Evolutionary conservation across 106 monocot species (phyloP), one percentile per base, ranked within the genome.

Genomic region (Acanthochlamys bracteata): DNA sequence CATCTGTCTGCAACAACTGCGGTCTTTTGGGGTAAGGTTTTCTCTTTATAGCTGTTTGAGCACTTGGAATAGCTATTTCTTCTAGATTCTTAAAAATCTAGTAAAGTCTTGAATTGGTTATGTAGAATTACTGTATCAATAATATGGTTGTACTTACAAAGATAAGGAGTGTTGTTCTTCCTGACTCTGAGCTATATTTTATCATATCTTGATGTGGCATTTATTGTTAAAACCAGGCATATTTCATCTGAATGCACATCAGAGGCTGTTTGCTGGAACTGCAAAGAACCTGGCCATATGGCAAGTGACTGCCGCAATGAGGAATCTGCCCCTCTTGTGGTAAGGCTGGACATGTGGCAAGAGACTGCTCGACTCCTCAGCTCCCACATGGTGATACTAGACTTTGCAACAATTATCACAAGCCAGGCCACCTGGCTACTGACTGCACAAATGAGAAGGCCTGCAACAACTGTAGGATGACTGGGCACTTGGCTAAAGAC

Each of bases 1-100:
- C 83, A 39, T 91, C 83, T 80, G 80, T 98, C 46, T 98, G 96
- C 88, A 84, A 98, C 73, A 88, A 81, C 70, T 98, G 96, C 56
- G 79, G 88, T 0, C 91, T 98, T 76, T 91, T 91, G n/a, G 96
- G 96, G 96, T 98, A 88, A 74, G 52, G 4, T 7, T 43, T 63
- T 21, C 27, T 21, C 20, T 0, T 25, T 4, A 17, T 20, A 55
- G 55, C 15, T 55, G 13, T 51, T 51, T 13, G 13, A 51, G 51
- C 9, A 20, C n/a, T 22, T 55, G 16, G 15, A 19, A 20, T 9
- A 20, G 20, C 20, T 55, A 3, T 55, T 55, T 2, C 9, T 15
- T 13, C 8, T 51, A 19, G n/a, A 51, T 51, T 19, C 51, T 51
- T 51, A 8, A 8, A 51, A 2, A 2, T 51, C n/a, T 13, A 4